phyloP scores from a whole-genome alignment of 345 rosid species.

The Firmiana major region DNA sequence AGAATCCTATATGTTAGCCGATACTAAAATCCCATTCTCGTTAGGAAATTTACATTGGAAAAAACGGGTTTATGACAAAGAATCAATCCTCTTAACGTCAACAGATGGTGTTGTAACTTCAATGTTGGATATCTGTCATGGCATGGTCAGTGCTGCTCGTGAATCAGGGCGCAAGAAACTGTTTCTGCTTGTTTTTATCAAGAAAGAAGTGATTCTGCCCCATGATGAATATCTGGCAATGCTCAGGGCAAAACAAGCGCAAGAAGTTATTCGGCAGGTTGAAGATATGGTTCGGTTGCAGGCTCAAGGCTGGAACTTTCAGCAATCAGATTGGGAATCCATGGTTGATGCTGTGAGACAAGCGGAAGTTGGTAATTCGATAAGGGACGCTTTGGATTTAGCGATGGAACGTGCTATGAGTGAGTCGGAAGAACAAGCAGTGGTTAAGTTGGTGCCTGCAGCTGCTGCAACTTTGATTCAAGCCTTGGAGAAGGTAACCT shows the following conservation, averaged over 20 bases:
- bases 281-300: constrained; percentile 3
- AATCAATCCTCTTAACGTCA: neutral
- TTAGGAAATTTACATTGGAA: neutral
- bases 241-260: neutral
- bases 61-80: neutral
- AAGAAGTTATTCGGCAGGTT: neutral
- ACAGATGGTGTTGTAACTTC: neutral
- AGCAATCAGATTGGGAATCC: neutral
- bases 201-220: neutral
- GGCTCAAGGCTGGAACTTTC: neutral
- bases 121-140: neutral
- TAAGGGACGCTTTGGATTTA: neutral
- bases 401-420: neutral
- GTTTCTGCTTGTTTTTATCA: neutral
- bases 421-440: neutral
- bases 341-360: neutral
- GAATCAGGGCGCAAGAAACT: neutral
- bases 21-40: neutral
- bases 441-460: neutral
- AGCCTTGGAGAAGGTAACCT: neutral
- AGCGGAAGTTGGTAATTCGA: neutral
- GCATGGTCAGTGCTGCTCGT: neutral
- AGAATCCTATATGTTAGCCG: neutral
- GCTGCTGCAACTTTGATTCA: neutral
- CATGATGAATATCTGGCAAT: neutral